phyloP scores from a whole-genome alignment of 352 stramenopile genomes.

The Globisporangium megalacanthum region DNA sequence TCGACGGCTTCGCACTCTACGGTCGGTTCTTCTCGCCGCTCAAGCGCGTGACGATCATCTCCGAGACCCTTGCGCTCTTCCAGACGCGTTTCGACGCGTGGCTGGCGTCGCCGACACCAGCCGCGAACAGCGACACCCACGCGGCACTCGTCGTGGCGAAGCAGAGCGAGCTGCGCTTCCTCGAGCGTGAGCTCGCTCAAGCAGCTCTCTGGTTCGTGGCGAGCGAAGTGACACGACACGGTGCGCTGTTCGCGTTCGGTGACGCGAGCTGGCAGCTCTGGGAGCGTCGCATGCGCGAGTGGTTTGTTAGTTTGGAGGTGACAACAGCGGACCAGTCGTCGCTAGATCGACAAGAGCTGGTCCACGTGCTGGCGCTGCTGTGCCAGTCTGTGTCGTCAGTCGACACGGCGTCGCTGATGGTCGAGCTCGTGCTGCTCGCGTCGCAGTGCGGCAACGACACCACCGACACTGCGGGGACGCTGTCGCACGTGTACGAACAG shows the following conservation, averaged over 20 bases:
- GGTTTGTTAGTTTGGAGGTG: constrained; percentile 5
- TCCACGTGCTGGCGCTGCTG: constrained; percentile 5
- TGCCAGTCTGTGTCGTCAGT: constrained; percentile 12
- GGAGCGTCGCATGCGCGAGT: constrained; percentile 7
- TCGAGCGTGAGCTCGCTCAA: constrained; percentile 31
- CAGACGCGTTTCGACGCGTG: constrained; percentile 38
- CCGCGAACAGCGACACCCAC: constrained; percentile 12
- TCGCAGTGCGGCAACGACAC: not conserved
- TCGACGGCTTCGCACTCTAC: constrained; percentile 31
- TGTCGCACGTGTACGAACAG: constrained; percentile 1
- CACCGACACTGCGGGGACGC: not conserved
- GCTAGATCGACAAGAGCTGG: not conserved
- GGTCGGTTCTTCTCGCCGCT: constrained; percentile 26
- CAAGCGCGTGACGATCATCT: constrained; percentile 50
- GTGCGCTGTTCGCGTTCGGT: not conserved
- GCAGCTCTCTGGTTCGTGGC: constrained; percentile 25
- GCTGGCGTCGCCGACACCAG: constrained; percentile 23
- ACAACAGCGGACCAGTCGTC: not conserved
- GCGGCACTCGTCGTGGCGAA: not conserved
- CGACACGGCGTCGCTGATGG: constrained; percentile 11
- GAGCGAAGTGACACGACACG: constrained; percentile 15
- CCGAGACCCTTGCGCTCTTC: constrained; percentile 36
- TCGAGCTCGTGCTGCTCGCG: constrained; percentile 6
- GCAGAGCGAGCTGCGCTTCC: constrained; percentile 30
- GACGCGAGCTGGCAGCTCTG: constrained; percentile 7